Evolutionary conservation across 108 stramenopile species (phyloP), one percentile per base, ranked within the genome.

Genomic region (Asterionellopsis glacialis): DNA sequence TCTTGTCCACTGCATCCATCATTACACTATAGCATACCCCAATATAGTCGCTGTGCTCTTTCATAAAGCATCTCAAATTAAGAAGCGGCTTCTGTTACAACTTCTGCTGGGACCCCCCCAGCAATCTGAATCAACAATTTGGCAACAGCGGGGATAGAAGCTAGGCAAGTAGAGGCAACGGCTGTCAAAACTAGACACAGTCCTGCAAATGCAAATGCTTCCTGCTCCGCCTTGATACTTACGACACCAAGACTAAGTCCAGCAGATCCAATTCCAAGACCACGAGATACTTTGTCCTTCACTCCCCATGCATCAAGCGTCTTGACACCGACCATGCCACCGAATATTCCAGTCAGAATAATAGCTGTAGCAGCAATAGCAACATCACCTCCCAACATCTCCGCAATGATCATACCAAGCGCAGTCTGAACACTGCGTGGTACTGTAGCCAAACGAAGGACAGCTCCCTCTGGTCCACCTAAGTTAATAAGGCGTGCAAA

Each of bases 131-230:
- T 38, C 53, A 79, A 51, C 15, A 26, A 40, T 24, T 72, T 49
- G 43, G 57, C 72, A 45, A 80, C 63, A 19, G 74, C 63, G 25
- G 79, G 74, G 55, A 75, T 54, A 10, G 79, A 80, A 12, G 63
- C 79, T 52, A 80, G 67, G 1, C 61, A 62, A 15, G 79, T 75
- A 38, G 71, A 70, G 39, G 63, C 71, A 59, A 69, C 45, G 18
- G 79, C 79, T 12, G 79, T 80, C 63, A 80, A 61, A 33, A 76
- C 72, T 74, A 80, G 75, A 45, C 57, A 64, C 11, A 80, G 64
- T 7, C 74, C 79, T 25, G 79, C 74, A 57, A 80, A 80, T n/a
- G 79, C 74, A 55, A 80, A 80, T 42, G 79, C 74, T n/a, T 80
- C 79, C 59, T 72, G 74, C 55, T 80, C 79, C 11, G 65, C 59